phyloP scores from a whole-genome alignment of 768 basidiomycete species.

The Podaxis sp. region DNA sequence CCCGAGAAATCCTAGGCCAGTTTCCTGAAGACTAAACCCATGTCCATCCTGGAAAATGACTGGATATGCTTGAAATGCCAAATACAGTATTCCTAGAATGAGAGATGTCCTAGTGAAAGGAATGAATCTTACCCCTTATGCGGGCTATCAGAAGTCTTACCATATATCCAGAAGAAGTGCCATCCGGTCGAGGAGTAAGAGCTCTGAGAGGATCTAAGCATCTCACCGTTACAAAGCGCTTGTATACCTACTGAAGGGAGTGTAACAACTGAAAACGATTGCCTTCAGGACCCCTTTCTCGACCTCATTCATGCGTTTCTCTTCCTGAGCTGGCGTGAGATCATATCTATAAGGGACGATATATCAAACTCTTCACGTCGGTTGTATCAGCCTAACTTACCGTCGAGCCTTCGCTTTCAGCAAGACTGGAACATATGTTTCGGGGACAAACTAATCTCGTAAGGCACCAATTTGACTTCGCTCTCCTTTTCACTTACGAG shows the following conservation, averaged over 20 bases:
- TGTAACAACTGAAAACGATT: conserved; percentile 59
- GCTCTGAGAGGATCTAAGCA: not conserved
- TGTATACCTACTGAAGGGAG: conserved; percentile 59
- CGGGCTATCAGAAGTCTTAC: not conserved
- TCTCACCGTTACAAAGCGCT: not conserved
- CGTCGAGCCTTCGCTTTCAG: conserved; percentile 57
- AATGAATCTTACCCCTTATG: not conserved
- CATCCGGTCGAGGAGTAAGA: conserved; percentile 6
- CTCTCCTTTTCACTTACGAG: conserved; percentile 36
- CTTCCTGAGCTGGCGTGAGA: conserved; percentile 28
- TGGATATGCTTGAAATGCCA: conserved; percentile 62
- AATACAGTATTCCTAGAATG: conserved; percentile 42
- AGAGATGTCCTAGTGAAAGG: not conserved
- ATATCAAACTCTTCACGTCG: conserved; percentile 35
- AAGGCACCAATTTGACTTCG: not conserved
- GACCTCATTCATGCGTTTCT: conserved; percentile 44
- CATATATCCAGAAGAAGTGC: conserved; percentile 7
- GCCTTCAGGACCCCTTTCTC: conserved; percentile 42
- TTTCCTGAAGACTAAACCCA: conserved; percentile 48
- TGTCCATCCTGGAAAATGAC: conserved; percentile 50
- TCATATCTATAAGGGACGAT: not conserved
- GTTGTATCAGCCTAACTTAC: conserved; percentile 28
- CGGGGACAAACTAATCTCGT: conserved; percentile 57
- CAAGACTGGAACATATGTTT: conserved; percentile 68
- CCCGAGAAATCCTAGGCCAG: conserved; percentile 60